Percentiles rank a stretch among this genome's conserved stretches.
Evolutionary conservation across 805 yeast genomes (phyloP).

Genomic region (Komagataella ulmi): DNA sequence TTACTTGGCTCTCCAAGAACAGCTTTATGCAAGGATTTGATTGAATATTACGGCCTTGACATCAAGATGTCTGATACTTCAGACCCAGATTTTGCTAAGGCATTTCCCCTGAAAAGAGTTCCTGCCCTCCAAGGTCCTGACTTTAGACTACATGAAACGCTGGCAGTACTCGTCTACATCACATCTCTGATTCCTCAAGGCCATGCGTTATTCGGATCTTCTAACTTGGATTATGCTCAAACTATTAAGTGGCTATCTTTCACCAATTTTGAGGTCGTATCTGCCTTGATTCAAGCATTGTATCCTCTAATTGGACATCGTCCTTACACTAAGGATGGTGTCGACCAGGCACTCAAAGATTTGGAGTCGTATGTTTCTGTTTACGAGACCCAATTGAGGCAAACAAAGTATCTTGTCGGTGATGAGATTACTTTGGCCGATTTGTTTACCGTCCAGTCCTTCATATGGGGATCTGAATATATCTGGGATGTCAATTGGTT

Average conservation of each 20-base stretch:
- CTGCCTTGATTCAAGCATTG: constrained; percentile 34
- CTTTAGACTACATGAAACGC: constrained; percentile 54
- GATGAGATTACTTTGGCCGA: constrained; percentile 33
- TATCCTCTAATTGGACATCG: constrained; percentile 45
- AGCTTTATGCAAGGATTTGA: constrained; percentile 29
- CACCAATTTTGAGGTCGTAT: constrained; percentile 53
- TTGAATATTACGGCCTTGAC: constrained; percentile 49
- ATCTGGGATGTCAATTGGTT: constrained; percentile 38
- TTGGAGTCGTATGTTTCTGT: constrained; percentile 2
- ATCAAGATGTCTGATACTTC: constrained; percentile 27
- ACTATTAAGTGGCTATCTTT: constrained; percentile 71
- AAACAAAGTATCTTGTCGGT: constrained; percentile 31
- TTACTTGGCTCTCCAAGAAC: constrained; percentile 19
- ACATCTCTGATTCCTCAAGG: constrained; percentile 19
- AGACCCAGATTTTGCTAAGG: constrained; percentile 26
- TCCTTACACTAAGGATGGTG: constrained; percentile 67
- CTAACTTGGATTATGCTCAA: constrained; percentile 46
- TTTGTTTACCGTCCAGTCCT: constrained; percentile 25
- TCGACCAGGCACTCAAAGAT: constrained; percentile 11
- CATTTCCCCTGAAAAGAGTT: constrained; percentile 52
- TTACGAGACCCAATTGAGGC: constrained; percentile 23
- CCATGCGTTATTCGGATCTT: constrained; percentile 43
- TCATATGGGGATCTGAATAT: constrained; percentile 31
- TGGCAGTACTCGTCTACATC: constrained; percentile 47
- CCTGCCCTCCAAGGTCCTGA: constrained; percentile 64